Percentiles rank a stretch among this genome's conserved stretches.
Conservation (phyloP, 1,284 basidiomycete species). For the Farysia itapuensis region DNA sequence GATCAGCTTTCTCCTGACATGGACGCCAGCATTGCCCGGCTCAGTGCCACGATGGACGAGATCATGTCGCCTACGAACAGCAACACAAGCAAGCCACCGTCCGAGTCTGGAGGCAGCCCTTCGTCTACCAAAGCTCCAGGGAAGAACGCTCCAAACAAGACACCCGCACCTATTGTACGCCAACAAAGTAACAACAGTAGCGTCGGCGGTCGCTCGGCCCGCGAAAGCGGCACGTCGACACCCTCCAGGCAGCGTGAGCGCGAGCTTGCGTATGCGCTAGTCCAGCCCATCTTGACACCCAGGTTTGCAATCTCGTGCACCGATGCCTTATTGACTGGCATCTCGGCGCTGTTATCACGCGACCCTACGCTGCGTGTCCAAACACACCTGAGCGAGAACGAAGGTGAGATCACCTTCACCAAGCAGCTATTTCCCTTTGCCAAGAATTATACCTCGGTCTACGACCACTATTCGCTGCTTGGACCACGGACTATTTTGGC, state of each 20-base stretch:
- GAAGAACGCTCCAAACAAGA: constrained; percentile 5
- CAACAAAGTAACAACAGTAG: constrained; percentile 33
- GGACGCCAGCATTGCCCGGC: constrained; percentile 46
- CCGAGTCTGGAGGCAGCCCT: constrained; percentile 21
- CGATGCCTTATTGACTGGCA: constrained; percentile 68
- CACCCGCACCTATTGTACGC: constrained; percentile 7
- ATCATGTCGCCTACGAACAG: constrained; percentile 32
- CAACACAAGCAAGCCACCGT: constrained; percentile 31
- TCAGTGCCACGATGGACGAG: constrained; percentile 49
- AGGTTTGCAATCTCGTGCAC: constrained; percentile 94
- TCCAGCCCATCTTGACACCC: constrained; percentile 88
- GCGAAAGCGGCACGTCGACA: constrained; percentile 31
- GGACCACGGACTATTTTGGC: constrained; percentile 80
- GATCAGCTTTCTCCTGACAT: constrained; percentile 40
- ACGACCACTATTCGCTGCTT: constrained; percentile 78
- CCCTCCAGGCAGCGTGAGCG: constrained; percentile 32
- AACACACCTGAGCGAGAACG: constrained; percentile 90
- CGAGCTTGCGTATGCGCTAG: constrained; percentile 61
- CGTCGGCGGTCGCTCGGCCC: constrained; percentile 20
- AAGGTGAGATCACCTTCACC: constrained; percentile 72
- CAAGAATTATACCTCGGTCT: constrained; percentile 66
- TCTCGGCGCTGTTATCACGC: constrained; percentile 66
- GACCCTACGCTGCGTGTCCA: constrained; percentile 72
- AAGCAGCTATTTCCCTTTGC: constrained; percentile 67
- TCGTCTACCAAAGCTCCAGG: constrained; percentile 16